These are phyloP conservation scores for Alloteropsis semialata DNA, from an alignment of 176 grass and related monocot species.

Conservation along the genomic window DNA sequence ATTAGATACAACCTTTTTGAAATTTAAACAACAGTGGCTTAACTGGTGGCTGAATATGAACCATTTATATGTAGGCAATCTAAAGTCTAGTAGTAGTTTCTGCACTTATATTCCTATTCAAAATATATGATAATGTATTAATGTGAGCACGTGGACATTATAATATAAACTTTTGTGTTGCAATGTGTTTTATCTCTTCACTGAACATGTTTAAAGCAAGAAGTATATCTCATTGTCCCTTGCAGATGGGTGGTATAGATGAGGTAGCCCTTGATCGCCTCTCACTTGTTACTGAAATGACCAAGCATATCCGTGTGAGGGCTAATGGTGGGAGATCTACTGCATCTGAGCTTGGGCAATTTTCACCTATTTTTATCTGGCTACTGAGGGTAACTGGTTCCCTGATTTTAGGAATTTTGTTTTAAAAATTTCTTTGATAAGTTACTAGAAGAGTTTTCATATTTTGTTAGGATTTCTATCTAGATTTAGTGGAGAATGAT, in stretches of 20 bases:
- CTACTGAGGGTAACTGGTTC: conserved; percentile 57
- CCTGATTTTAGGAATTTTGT: neutral
- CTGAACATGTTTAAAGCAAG: neutral
- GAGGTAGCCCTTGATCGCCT: conserved; percentile 72
- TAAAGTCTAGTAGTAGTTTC: neutral
- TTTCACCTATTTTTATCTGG: conserved; percentile 79
- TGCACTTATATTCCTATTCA: neutral
- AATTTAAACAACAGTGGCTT: neutral
- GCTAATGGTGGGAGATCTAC: conserved; percentile 53
- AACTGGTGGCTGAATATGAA: neutral
- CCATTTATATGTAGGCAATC: neutral
- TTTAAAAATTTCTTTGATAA: conserved; percentile 3
- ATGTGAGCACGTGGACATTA: neutral
- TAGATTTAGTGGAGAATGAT: conserved; percentile 66
- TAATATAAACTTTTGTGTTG: neutral
- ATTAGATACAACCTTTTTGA: neutral
- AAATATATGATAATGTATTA: conserved; percentile 11
- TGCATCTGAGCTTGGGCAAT: conserved; percentile 71
- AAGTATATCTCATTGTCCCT: conserved; percentile 4
- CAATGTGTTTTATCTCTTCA: neutral
- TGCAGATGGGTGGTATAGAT: conserved; percentile 87
- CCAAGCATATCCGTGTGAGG: conserved; percentile 79
- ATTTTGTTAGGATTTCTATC: conserved; percentile 72
- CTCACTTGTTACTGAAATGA: conserved; percentile 92
- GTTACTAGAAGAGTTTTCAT: neutral